Evolutionary conservation across 75 land plant genomes (phyloP), one percentile per base, ranked within the genome.

Genomic region (Pinus taeda): DNA sequence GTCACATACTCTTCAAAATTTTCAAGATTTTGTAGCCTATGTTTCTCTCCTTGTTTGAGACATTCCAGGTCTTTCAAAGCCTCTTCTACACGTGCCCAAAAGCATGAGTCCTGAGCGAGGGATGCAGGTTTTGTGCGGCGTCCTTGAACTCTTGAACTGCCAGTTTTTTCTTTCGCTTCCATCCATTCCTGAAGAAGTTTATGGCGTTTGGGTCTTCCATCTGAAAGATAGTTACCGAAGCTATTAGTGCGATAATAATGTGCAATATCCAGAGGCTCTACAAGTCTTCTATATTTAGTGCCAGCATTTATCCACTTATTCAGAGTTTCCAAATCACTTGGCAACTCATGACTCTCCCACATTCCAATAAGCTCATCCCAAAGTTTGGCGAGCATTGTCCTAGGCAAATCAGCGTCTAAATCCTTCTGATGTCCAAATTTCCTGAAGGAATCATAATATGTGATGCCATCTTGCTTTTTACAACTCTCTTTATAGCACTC

Each of bases 181-280:
- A 85, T 81, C 90, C 90, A 89, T 64, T 53, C 83, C 24, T 89
- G 84, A 49, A 86, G 79, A 22, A 85, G 62, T 66, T 75, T 55
- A 26, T 80, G 81, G 77, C 88, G 78, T 39, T 76, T 81, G 37
- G 60, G 78, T 55, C 91, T 59, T 45, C 88, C 88, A 42, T 81
- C 61, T 29, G 63, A 30, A n/a, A 82, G 1, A 62, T 89, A 89
- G 55, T 89, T 87, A 0, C 86, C 88, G 6, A 64, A 58, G n/a
- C n/a, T n/a, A n/a, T n/a, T n/a, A n/a, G n/a, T n/a, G n/a, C n/a
- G n/a, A n/a, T 89, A 89, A 57, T 89, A 89, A n/a, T 86, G 80
- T 4, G 91, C 91, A 58, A 89, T 86, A 49, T 89, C 91, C 36
- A 89, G 65, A 11, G 91, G 91, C 79, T 89, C 91, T 7, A 86